Base-by-base conservation (phyloP, 2,329 filamentous ascomycete species). In the Curvularia hawaiiensis region DNA sequence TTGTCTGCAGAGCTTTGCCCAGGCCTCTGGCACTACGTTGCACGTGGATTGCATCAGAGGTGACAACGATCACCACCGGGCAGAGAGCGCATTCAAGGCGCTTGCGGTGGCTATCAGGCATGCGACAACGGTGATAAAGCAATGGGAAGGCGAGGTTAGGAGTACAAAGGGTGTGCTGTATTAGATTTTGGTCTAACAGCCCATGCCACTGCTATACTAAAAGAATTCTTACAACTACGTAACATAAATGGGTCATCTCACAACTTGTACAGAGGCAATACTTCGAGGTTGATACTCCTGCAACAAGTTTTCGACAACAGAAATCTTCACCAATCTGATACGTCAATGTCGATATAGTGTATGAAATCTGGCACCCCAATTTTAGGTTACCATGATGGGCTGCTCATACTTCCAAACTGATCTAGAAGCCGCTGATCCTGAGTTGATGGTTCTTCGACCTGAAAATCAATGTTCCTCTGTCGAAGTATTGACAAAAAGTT, bases 51-150 rank as follows among this genome's bases (percentile, higher is more conserved):
- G 91, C 78, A 79, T 97, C 55, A 86, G 92, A 62, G 95, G 95
- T 51, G 86, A 90, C 61, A 99, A 98, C 78, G 95, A 98, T 79
- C 95, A 98, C 79, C 95, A 98, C 80, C 84, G 93, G 57, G 93
- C 95, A 10, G 95, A 98, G 85, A 95, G 90, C 75, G 95, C 94
- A 16, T 97, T 99, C 79, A 99, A 99, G 85, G 95, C 95, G 46
- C 79, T 98, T 65, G 95, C 95, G 0, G 87, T 97, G 44, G 95
- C 95, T 8, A 84, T 96, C 54, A 84, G 89, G 68, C 85, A 85
- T 76, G 95, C 95, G 10, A 94, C 88, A 48, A 84, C 85, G 50
- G 84, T 87, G 67, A 87, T 94, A 31, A 85, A 86, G 41, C 92
- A 91, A 11, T 89, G 90, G 75, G 92, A 96, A 78, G 92, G 92